A percentile compares a stretch with the other conserved stretches of the same genome.
phyloP scores from a whole-genome alignment of 1,139 yeast species.

The Taphrina pruni region DNA sequence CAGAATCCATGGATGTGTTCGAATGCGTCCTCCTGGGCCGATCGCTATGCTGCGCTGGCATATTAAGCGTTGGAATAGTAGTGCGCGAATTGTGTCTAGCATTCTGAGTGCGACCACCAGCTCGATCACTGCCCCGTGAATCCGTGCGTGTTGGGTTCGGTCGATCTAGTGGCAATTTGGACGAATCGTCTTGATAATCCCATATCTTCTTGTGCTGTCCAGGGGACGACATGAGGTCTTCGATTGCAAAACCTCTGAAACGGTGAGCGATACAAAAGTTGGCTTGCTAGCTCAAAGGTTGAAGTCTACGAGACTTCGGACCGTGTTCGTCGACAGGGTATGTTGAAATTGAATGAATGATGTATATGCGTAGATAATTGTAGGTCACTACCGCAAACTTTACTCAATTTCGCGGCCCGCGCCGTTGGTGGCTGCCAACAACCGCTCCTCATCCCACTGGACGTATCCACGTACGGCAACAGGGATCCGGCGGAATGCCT shows the following conservation, averaged over 20 bases:
- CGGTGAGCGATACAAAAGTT: neutral
- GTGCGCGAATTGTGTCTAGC: constrained; percentile 33
- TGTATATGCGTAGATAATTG: too few species aligned
- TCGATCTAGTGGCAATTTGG: constrained; percentile 12
- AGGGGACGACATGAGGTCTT: constrained; percentile 11
- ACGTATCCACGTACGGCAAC: too few species aligned
- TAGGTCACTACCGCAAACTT: neutral
- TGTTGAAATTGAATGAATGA: neutral
- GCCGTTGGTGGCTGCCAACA: neutral
- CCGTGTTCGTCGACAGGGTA: neutral
- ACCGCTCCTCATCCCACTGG: too few species aligned
- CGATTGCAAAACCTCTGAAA: neutral
- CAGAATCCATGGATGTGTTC: constrained; percentile 28
- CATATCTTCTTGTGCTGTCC: constrained; percentile 9
- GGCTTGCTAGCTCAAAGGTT: too few species aligned
- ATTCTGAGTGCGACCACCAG: constrained; percentile 8
- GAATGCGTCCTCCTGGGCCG: constrained; percentile 26
- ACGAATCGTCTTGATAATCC: constrained; percentile 7
- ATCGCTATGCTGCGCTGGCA: constrained; percentile 24
- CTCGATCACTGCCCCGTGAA: constrained; percentile 34
- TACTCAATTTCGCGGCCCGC: neutral
- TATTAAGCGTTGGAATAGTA: constrained; percentile 26
- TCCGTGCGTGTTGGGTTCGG: constrained; percentile 27
- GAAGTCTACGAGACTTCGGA: too few species aligned
- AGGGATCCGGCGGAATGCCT: too few species aligned